Evolutionary conservation across 257 asterid species (phyloP), one percentile per base, ranked within the genome.

Genomic region (Agastache rugosa): DNA sequence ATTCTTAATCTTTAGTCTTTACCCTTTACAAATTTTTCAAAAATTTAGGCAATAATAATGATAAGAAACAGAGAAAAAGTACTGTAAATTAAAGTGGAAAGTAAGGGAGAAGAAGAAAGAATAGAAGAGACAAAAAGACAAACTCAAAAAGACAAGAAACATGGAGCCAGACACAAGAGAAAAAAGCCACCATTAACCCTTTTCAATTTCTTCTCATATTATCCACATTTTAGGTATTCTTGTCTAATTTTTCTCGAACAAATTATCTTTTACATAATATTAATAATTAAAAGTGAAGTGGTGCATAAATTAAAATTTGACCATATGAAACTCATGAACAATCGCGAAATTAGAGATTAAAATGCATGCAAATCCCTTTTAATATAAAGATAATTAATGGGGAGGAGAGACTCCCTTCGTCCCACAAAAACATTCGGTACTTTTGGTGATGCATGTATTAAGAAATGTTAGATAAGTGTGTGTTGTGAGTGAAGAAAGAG

Each of bases 81-180:
- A 20, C 17, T 9, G 69, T 31, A 48, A 62, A 29, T n/a, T 3
- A 29, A 44, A 66, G 73, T 34, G 35, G 56, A 67, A 72, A 60
- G 79, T 72, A 3, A 3, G 42, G 45, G 69, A 17, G 22, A 63
- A 70, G 59, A 69, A 63, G 70, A 70, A 70, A 56, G 64, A 56
- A 31, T 72, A 72, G 66, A 66, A 66, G 77, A 67, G 74, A 76
- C 74, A 76, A 76, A 80, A 53, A 17, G 81, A 80, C 81, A 76
- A 76, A 72, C 65, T 31, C 34, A 55, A 79, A 74, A 67, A 47
- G 80, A 70, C 83, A 75, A 70, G 35, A 58, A 14, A 59, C n/a
- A 60, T 77, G 71, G 74, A 77, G 67, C 69, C 75, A 74, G 20
- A 53, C 58, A 74, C 25, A 69, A 65, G 51, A 29, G 17, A 61